phyloP scores from a whole-genome alignment of 768 basidiomycete species.

The Psilocybe cubensis region DNA sequence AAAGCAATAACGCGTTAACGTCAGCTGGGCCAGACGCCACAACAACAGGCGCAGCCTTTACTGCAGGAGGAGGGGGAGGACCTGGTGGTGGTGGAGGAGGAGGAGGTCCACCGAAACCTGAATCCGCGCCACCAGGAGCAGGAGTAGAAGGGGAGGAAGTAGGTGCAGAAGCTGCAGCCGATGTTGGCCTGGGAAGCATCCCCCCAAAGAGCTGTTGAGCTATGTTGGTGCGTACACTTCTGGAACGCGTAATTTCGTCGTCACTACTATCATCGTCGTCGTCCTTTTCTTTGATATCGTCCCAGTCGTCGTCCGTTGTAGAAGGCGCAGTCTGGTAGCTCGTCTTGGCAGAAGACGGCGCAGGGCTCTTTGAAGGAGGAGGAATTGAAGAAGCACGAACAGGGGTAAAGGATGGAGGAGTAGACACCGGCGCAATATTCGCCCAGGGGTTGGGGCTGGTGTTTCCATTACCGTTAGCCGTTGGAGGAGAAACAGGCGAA shows the following conservation, averaged over 20 bases:
- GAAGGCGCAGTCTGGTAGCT: constrained; percentile 67
- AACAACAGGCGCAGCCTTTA: constrained; percentile 41
- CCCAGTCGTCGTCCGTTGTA: constrained; percentile 71
- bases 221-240: constrained; percentile 68
- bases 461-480: constrained; percentile 37
- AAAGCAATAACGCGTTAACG: constrained; percentile 67
- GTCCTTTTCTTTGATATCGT: constrained; percentile 75
- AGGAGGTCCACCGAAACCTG: constrained; percentile 30
- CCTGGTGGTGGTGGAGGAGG: constrained; percentile 28
- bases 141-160: constrained; percentile 35
- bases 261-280: constrained; percentile 76
- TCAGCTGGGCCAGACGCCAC: constrained; percentile 46
- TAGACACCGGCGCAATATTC: constrained; percentile 32
- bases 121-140: constrained; percentile 29
- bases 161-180: constrained; percentile 43
- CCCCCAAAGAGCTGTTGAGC: constrained; percentile 81
- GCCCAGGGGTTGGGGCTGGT: constrained; percentile 89
- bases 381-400: constrained; percentile 40
- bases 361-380: constrained; percentile 53
- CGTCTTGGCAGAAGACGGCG: constrained; percentile 54
- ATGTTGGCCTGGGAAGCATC: constrained; percentile 66
- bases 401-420: constrained; percentile 38
- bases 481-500: constrained; percentile 31
- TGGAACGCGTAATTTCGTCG: constrained; percentile 72
- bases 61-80: constrained; percentile 36